These are phyloP conservation scores for Hapsidospora chrysogenum DNA, from an alignment of 495 filamentous ascomycete genomes.

Conservation along the genomic window DNA sequence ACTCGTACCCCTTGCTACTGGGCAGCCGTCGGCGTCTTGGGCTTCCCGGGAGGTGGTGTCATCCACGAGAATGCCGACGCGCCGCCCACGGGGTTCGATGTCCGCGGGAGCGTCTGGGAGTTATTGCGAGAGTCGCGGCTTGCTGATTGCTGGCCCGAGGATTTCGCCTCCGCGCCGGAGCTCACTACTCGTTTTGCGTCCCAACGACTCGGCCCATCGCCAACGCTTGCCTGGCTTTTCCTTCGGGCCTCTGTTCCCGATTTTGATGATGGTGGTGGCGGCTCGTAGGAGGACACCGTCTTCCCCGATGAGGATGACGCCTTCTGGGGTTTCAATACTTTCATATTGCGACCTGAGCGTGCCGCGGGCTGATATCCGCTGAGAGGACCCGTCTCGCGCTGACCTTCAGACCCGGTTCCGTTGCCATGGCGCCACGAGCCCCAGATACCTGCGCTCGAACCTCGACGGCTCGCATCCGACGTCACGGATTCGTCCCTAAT, in stretches of 20 bases:
- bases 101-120: constrained; percentile 13
- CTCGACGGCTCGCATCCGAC: constrained; percentile 20
- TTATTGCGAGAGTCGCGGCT: constrained; percentile 6
- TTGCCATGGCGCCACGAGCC: constrained; percentile 47
- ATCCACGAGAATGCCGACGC: constrained; percentile 98
- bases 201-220: constrained; percentile 18
- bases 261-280: constrained; percentile 10
- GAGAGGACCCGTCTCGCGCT: constrained; percentile 26
- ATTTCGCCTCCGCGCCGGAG: constrained; percentile 10
- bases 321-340: constrained; percentile 57
- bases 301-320: constrained; percentile 25
- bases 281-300: constrained; percentile 30
- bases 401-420: constrained; percentile 25
- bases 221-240: constrained; percentile 18
- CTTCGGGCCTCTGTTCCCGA: constrained; percentile 12
- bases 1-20: too few species aligned
- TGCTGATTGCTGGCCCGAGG: constrained; percentile 1
- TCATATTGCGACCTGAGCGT: constrained; percentile 48
- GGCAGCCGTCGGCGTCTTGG: constrained; percentile 17
- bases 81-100: constrained; percentile 53
- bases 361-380: constrained; percentile 41
- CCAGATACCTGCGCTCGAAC: constrained; percentile 39
- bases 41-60: constrained; percentile 16
- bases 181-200: constrained; percentile 18
- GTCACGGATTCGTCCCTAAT: constrained; percentile 15